phyloP scores from a whole-genome alignment of 164 flowering plant genomes.

The Vitis amurensis region DNA sequence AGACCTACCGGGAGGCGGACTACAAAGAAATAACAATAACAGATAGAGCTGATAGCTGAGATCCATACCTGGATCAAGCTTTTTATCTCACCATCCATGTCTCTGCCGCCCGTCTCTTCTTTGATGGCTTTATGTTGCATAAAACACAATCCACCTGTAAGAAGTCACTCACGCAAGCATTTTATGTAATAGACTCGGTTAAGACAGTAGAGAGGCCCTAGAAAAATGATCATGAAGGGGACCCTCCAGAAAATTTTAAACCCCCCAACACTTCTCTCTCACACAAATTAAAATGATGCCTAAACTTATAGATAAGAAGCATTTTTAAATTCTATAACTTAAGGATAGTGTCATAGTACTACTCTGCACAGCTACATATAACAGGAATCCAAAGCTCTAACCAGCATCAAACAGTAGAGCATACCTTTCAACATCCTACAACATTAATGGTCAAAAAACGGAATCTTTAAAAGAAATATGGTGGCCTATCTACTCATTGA shows the following conservation, averaged over 20 bases:
- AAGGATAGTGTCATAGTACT: too few species aligned
- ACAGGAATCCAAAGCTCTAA: not conserved
- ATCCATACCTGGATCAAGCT: conserved; percentile 34
- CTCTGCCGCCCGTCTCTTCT: not conserved
- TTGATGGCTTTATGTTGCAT: not conserved
- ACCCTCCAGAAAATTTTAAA: too few species aligned
- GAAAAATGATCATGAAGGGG: too few species aligned
- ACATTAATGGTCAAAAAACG: not conserved
- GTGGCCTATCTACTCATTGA: conserved; percentile 27
- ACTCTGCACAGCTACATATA: not conserved
- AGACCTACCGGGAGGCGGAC: conserved; percentile 24
- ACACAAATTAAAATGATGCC: too few species aligned
- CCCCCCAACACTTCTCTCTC: too few species aligned
- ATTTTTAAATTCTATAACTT: too few species aligned
- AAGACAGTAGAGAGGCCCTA: too few species aligned
- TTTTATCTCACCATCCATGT: conserved; percentile 25
- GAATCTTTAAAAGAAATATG: not conserved
- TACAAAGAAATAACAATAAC: conserved; percentile 27
- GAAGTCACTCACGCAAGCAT: too few species aligned
- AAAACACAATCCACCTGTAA: too few species aligned
- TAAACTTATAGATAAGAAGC: too few species aligned
- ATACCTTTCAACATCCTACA: not conserved
- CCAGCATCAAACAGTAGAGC: not conserved
- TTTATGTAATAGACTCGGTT: too few species aligned
- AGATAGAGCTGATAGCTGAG: conserved; percentile 15